Conservation (phyloP, 140 eudicot species). For the Bidens hawaiensis region DNA sequence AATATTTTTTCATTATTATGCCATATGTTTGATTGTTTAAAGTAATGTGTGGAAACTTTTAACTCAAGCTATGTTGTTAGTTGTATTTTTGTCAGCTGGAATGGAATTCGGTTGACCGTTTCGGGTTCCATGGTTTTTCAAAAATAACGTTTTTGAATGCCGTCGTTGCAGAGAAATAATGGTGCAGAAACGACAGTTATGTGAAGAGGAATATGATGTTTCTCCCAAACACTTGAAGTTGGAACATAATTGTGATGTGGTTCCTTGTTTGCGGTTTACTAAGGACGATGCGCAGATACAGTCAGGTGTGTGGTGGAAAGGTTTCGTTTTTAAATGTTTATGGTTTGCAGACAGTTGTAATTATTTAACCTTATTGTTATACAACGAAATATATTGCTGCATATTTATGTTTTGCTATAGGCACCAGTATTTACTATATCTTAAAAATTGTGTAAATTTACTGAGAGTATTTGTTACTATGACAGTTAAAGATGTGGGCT, state of each 20-base stretch:
- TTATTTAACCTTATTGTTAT: background rate
- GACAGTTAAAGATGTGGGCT: constrained; percentile 38
- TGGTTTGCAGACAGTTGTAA: constrained; percentile 15
- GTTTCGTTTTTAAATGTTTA: background rate
- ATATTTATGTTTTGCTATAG: background rate
- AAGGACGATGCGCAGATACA: constrained; percentile 5
- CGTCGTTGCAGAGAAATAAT: constrained; percentile 42
- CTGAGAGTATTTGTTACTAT: constrained; percentile 4
- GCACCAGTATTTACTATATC: background rate
- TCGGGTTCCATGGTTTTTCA: background rate
- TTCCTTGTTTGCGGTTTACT: constrained; percentile 27
- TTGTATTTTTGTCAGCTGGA: background rate
- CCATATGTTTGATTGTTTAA: background rate
- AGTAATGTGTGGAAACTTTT: background rate
- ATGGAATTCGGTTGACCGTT: background rate
- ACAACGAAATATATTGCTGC: background rate
- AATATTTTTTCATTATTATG: background rate
- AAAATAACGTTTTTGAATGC: background rate
- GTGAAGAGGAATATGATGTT: constrained; percentile 38
- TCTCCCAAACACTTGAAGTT: constrained; percentile 53
- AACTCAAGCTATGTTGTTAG: background rate
- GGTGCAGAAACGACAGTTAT: constrained; percentile 56
- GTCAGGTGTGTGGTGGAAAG: constrained; percentile 39
- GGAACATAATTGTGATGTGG: constrained; percentile 23
- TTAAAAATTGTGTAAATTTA: background rate